These are phyloP conservation scores for Moesziomyces globuligerus DNA, from an alignment of 1,284 basidiomycete genomes.

Conservation along the genomic window DNA sequence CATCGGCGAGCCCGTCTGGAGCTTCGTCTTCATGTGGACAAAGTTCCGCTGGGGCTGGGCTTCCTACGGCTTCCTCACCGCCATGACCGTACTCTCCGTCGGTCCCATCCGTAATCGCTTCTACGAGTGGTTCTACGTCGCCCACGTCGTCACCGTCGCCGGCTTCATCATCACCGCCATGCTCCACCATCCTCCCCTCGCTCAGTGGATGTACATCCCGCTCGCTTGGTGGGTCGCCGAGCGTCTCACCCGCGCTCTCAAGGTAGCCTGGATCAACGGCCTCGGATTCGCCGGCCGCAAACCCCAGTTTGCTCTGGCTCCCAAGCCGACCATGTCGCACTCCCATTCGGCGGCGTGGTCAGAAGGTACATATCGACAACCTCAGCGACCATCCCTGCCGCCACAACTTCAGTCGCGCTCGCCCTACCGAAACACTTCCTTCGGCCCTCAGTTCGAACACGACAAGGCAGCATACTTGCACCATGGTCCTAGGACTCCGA, in stretches of 20 bases:
- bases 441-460: slow-evolving; percentile 4
- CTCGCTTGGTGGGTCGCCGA: slow-evolving; percentile 73
- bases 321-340: slow-evolving; percentile 28
- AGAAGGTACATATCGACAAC: slow-evolving; percentile 12
- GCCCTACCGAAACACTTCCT: slow-evolving; percentile 4
- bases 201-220: slow-evolving; percentile 69
- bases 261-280: slow-evolving; percentile 76
- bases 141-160: slow-evolving; percentile 73
- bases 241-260: slow-evolving; percentile 72
- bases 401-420: slow-evolving; percentile 7
- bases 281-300: slow-evolving; percentile 68
- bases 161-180: slow-evolving; percentile 64
- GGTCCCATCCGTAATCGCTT: slow-evolving; percentile 75
- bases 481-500: slow-evolving; percentile 9
- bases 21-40: slow-evolving; percentile 75
- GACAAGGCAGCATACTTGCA: slow-evolving; percentile 1
- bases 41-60: slow-evolving; percentile 80
- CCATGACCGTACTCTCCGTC: slow-evolving; percentile 76
- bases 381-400: slow-evolving; percentile 7
- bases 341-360: slow-evolving; percentile 15
- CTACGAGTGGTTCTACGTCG: slow-evolving; percentile 81
- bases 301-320: slow-evolving; percentile 46
- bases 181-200: slow-evolving; percentile 70
- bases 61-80: slow-evolving; percentile 77
- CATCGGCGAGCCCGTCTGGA: slow-evolving; percentile 72